phyloP scores from a whole-genome alignment of 2,329 filamentous ascomycete genomes.

The Arthrobotrys pseudoclavata region DNA sequence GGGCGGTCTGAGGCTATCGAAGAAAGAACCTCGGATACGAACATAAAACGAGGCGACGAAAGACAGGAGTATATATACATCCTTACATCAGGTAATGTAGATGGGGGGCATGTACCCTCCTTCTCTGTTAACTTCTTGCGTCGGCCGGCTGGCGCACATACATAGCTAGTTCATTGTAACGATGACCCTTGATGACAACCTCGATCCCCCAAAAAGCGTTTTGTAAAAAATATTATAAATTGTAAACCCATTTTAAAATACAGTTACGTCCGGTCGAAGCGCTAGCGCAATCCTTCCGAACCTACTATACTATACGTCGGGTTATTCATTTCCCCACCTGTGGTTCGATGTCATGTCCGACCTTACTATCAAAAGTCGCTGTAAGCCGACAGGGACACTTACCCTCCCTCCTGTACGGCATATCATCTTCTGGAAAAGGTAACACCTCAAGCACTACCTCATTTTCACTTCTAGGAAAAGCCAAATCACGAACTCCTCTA shows the following conservation, averaged over 20 bases:
- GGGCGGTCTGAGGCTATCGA: conserved; percentile 2
- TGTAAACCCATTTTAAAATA: conserved; percentile 6
- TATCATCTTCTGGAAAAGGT: conserved; percentile 37
- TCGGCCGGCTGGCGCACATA: conserved; percentile 6
- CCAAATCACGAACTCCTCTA: conserved; percentile 17
- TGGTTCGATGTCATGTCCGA: background rate
- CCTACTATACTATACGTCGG: conserved; percentile 32
- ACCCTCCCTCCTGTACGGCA: conserved; percentile 16
- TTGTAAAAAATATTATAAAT: conserved; percentile 34
- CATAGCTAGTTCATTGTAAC: conserved; percentile 27
- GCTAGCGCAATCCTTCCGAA: conserved; percentile 15
- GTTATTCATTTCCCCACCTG: conserved; percentile 33
- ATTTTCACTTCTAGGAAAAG: conserved; percentile 27
- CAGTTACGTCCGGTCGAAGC: background rate
- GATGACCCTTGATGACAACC: conserved; percentile 20
- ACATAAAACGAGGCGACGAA: background rate
- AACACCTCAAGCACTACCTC: background rate
- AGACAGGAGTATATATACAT: conserved; percentile 8
- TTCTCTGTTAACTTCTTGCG: conserved; percentile 11
- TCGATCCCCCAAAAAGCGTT: background rate
- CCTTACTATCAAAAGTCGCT: conserved; percentile 18
- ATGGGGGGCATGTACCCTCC: background rate
- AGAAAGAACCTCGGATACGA: background rate
- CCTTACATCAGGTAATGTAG: background rate
- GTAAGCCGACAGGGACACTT: background rate